Evolutionary conservation across 116 monocot species (phyloP), one percentile per base, ranked within the genome.

Genomic region (Cymodocea nodosa): DNA sequence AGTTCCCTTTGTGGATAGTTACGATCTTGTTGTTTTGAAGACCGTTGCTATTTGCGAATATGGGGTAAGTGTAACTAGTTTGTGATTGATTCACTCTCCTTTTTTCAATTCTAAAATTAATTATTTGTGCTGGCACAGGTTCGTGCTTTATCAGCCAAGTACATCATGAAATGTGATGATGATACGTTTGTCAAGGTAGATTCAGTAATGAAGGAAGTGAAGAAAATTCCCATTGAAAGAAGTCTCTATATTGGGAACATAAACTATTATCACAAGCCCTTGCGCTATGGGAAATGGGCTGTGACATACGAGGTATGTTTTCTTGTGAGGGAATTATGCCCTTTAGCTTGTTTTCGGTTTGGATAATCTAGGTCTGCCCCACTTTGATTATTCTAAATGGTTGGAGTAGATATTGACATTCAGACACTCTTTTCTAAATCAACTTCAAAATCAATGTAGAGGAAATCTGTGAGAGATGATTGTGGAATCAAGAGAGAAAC

Each of bases 161-260:
- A 91, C 67, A 80, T 97, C 60, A 97, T 97, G 97, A 97, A 97
- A 71, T 97, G 97, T 70, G 97, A 97, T 56, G 97, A 97, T 69
- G 97, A 97, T 59, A 97, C 85, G 22, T 97, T 97, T 77, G 85
- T 97, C 48, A 85, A 87, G 71, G 70, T 91, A 50, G 84, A 85
- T 70, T 69, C 91, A 14, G 85, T 97, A 52, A 62, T 91, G 60
- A 77, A 66, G 37, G 81, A 85, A 82, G 71, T 97, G 44, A 74
- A 76, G 66, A 88, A 91, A 80, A 51, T 88, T 10, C 78, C 85
- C 55, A 71, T 30, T 62, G 71, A 55, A 60, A 80, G 48, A 74
- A 97, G 91, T 74, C 35, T 91, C 0, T 97, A 97, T 59, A 54
- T 88, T 39, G 97, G 97, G 53, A 97, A 97, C 67, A 97, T 97